Evolutionary conservation across 805 yeast species (phyloP).

Genomic region (Saturnispora zaruensis): DNA sequence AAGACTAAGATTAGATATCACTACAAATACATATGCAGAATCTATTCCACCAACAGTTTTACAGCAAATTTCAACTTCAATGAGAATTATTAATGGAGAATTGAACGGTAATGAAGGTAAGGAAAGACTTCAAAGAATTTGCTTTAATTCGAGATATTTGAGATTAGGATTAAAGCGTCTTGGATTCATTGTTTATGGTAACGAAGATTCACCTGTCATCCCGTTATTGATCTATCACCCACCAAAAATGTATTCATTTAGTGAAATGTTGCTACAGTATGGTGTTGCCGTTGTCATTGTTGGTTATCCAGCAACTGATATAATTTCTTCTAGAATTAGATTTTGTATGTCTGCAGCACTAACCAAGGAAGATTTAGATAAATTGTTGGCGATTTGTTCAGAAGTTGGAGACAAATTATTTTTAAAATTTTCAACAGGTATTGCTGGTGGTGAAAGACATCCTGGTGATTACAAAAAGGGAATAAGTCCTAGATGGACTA

Average conservation of each 20-base stretch:
- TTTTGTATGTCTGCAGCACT: constrained; percentile 87
- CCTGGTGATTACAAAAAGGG: constrained; percentile 50
- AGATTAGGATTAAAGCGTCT: constrained; percentile 83
- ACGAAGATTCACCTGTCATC: constrained; percentile 93
- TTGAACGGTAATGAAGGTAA: constrained; percentile 87
- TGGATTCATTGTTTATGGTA: constrained; percentile 92
- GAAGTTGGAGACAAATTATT: constrained; percentile 71
- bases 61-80: constrained; percentile 75
- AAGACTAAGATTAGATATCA: constrained; percentile 60
- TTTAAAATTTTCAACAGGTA: constrained; percentile 71
- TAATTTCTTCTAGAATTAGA: constrained; percentile 82
- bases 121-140: constrained; percentile 85
- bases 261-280: constrained; percentile 68
- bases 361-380: constrained; percentile 90
- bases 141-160: constrained; percentile 90
- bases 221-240: constrained; percentile 86
- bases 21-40: constrained; percentile 74
- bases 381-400: constrained; percentile 57
- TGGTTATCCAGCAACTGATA: constrained; percentile 96
- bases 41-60: constrained; percentile 86
- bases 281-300: constrained; percentile 93
- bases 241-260: constrained; percentile 87
- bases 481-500: constrained; percentile 61
- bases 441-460: constrained; percentile 49
- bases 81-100: constrained; percentile 72